A percentile compares a stretch with the other conserved stretches of the same genome.
These are phyloP conservation scores for Metrosideros polymorpha DNA, from an alignment of 441 rosid species.

Conservation along the genomic window DNA sequence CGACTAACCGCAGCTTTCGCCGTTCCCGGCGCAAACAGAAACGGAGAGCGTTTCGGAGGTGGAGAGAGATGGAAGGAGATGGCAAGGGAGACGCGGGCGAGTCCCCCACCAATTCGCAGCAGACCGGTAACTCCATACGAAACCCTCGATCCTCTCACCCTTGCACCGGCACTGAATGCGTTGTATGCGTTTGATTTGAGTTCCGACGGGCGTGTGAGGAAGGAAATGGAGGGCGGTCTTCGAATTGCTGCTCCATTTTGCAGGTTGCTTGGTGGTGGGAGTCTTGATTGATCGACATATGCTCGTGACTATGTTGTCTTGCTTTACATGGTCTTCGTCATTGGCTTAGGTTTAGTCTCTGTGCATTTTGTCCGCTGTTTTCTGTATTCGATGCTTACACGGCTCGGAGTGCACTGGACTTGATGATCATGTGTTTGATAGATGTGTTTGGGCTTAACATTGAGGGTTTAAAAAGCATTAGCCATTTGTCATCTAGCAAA, in stretches of 20 bases:
- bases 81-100: not conserved
- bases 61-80: slow-evolving; percentile 12
- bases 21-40: not conserved
- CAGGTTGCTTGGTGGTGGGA: not conserved
- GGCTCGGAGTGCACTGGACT: not conserved
- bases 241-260: not conserved
- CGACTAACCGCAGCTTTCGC: not conserved
- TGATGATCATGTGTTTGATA: not conserved
- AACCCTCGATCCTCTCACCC: not conserved
- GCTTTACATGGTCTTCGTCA: not conserved
- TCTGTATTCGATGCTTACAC: not conserved
- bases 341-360: not conserved
- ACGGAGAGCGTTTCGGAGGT: not conserved
- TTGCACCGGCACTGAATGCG: not conserved
- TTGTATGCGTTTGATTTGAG: too few relatives aligned
- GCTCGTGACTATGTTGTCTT: not conserved
- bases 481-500: not conserved
- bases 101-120: slow-evolving; percentile 42
- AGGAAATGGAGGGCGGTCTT: too few relatives aligned
- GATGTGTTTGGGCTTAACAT: not conserved
- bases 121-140: slow-evolving; percentile 26
- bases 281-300: not conserved
- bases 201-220: too few relatives aligned
- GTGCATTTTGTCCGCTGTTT: not conserved
- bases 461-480: not conserved